Percentiles rank a stretch among this genome's conserved stretches.
phyloP scores from a whole-genome alignment of 306 rosid species.

The Lathyrus oleraceus region DNA sequence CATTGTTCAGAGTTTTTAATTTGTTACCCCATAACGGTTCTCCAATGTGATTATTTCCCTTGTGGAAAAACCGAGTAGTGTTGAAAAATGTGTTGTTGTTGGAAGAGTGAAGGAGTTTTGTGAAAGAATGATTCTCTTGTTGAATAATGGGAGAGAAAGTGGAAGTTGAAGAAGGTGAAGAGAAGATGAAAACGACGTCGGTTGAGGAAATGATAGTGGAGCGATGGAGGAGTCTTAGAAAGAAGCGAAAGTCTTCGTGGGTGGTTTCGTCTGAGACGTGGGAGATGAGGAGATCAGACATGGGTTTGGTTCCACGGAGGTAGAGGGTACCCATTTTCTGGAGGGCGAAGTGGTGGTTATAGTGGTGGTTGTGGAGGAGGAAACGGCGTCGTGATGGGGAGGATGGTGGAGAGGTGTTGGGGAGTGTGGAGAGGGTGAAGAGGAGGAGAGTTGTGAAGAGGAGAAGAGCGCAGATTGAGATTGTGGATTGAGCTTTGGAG shows the following conservation, averaged over 20 bases:
- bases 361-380: constrained; percentile 13
- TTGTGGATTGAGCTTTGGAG: constrained; percentile 70
- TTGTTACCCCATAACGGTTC: constrained; percentile 74
- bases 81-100: constrained; percentile 43
- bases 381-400: constrained; percentile 38
- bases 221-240: constrained; percentile 65
- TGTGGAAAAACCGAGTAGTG: constrained; percentile 40
- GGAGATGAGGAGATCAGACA: constrained; percentile 70
- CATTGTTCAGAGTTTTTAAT: neutral
- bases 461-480: constrained; percentile 74
- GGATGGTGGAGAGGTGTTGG: constrained; percentile 29
- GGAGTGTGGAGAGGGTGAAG: constrained; percentile 84
- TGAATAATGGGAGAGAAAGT: constrained; percentile 44
- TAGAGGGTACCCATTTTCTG: constrained; percentile 68
- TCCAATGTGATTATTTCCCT: constrained; percentile 15
- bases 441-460: constrained; percentile 75
- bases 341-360: constrained; percentile 19
- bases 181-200: constrained; percentile 70
- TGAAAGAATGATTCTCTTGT: constrained; percentile 61
- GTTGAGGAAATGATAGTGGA: constrained; percentile 64
- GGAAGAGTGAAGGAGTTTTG: constrained; percentile 30
- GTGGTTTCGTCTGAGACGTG: constrained; percentile 61
- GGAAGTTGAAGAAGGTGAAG: constrained; percentile 32
- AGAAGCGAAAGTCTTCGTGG: constrained; percentile 55
- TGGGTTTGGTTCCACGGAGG: constrained; percentile 70